Conservation (phyloP, 306 rosid genomes). For the Leucaena leucocephala region DNA sequence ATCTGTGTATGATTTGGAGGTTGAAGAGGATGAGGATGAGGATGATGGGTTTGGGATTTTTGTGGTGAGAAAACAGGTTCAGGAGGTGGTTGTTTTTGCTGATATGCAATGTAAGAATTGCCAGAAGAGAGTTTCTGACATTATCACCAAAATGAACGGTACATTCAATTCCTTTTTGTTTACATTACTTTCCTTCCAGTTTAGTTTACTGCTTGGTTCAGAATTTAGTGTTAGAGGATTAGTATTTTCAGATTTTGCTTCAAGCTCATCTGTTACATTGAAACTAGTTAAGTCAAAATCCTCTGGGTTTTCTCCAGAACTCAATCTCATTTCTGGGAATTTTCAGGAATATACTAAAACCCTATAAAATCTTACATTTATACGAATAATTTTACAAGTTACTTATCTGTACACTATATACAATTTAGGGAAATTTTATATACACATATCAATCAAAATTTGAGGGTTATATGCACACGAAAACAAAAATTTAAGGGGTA, state of each 20-base stretch:
- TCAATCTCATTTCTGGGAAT: background rate
- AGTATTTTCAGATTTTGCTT: background rate
- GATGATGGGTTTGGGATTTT: slow-evolving; percentile 1
- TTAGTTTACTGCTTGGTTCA: background rate
- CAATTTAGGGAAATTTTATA: no score
- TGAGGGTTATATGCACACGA: no score
- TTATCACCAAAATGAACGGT: slow-evolving; percentile 71
- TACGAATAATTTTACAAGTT: no score
- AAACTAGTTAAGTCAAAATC: background rate
- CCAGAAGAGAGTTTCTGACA: slow-evolving; percentile 68
- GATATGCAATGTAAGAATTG: slow-evolving; percentile 65
- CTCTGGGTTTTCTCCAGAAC: background rate
- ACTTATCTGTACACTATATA: no score
- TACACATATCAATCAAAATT: no score
- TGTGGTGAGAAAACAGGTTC: slow-evolving; percentile 54
- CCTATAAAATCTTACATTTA: no score
- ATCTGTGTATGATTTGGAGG: background rate
- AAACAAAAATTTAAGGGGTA: no score
- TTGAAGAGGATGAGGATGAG: slow-evolving; percentile 21
- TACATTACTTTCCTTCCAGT: background rate
- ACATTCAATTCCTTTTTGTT: background rate
- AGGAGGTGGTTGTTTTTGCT: slow-evolving; percentile 74
- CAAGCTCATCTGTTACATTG: background rate
- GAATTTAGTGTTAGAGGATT: background rate
- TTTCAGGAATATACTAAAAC: background rate